These are phyloP conservation scores for Heterobasidion occidentale DNA, from an alignment of 1,284 basidiomycete genomes.

Conservation along the genomic window DNA sequence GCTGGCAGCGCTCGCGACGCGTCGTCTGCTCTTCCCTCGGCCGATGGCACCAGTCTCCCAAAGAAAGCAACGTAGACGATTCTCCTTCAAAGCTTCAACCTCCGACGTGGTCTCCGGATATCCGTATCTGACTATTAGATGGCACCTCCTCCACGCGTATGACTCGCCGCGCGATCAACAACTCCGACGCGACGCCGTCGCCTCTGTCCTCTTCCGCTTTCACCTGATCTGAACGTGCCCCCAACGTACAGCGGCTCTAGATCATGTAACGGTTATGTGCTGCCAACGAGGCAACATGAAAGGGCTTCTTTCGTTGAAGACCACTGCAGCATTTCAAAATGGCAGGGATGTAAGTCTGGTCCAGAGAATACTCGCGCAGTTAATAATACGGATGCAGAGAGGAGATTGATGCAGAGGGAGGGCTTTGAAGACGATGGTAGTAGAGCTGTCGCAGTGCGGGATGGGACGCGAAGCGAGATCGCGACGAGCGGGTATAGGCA, in stretches of 20 bases:
- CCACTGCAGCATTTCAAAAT: constrained; percentile 38
- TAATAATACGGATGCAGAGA: no score
- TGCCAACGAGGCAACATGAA: constrained; percentile 31
- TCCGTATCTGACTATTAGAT: no score
- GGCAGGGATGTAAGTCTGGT: constrained; percentile 52
- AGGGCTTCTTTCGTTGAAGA: constrained; percentile 42
- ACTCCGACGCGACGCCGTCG: constrained; percentile 29
- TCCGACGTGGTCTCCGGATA: no score
- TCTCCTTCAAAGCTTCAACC: no score
- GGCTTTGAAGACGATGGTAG: no score
- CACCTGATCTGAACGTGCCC: no score
- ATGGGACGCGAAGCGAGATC: constrained; percentile 85
- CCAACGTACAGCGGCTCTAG: constrained; percentile 18
- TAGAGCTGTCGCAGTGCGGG: constrained; percentile 18
- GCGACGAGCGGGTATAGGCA: constrained; percentile 75
- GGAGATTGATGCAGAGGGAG: constrained; percentile 66
- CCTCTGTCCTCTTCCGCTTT: constrained; percentile 5
- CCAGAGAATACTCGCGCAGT: no score
- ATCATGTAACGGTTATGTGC: constrained; percentile 28
- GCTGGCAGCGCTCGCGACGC: constrained; percentile 25
- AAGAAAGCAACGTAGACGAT: no score
- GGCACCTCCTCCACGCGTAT: constrained; percentile 31
- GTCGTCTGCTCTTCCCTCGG: constrained; percentile 8
- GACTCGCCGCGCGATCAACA: no score
- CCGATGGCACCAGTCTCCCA: no score